Conservation (phyloP, 768 basidiomycete genomes). For the Collybiopsis luxurians region DNA sequence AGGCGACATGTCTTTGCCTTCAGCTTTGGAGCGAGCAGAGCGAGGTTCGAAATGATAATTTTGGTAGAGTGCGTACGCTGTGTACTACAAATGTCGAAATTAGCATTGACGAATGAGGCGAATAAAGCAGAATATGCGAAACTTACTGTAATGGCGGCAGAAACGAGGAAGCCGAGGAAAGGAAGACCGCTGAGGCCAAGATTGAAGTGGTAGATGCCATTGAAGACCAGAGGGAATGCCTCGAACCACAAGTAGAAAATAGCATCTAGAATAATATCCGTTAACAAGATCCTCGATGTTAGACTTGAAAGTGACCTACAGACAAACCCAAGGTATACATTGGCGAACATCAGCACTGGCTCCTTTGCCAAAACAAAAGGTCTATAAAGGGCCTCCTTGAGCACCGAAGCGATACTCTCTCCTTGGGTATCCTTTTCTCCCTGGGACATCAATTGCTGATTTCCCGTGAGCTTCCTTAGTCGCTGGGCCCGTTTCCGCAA, state of each 20-base stretch:
- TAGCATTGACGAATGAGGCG: background rate
- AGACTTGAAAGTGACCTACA: slow-evolving; percentile 11
- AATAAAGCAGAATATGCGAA: background rate
- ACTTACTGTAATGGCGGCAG: slow-evolving; percentile 1
- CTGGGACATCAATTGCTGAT: slow-evolving; percentile 21
- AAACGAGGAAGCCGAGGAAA: slow-evolving; percentile 25
- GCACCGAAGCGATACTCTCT: background rate
- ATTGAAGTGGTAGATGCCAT: slow-evolving; percentile 29
- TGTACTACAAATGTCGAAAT: background rate
- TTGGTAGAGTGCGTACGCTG: slow-evolving; percentile 2
- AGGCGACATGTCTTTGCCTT: background rate
- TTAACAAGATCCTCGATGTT: background rate
- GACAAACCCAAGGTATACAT: slow-evolving; percentile 28
- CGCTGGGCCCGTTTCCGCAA: slow-evolving; percentile 27
- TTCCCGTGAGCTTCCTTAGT: slow-evolving; percentile 26
- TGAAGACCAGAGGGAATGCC: slow-evolving; percentile 30
- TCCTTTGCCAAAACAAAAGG: slow-evolving; percentile 28
- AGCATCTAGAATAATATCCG: slow-evolving; percentile 2
- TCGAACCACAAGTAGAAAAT: slow-evolving; percentile 32
- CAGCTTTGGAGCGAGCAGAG: background rate
- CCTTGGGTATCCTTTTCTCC: slow-evolving; percentile 5
- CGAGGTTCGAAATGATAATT: slow-evolving; percentile 5
- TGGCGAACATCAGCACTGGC: slow-evolving; percentile 26
- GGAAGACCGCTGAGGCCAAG: slow-evolving; percentile 27
- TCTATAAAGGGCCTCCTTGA: slow-evolving; percentile 24